Evolutionary conservation across 148 eudicot genomes (phyloP).

Genomic region (Pharnaceum exiguum): DNA sequence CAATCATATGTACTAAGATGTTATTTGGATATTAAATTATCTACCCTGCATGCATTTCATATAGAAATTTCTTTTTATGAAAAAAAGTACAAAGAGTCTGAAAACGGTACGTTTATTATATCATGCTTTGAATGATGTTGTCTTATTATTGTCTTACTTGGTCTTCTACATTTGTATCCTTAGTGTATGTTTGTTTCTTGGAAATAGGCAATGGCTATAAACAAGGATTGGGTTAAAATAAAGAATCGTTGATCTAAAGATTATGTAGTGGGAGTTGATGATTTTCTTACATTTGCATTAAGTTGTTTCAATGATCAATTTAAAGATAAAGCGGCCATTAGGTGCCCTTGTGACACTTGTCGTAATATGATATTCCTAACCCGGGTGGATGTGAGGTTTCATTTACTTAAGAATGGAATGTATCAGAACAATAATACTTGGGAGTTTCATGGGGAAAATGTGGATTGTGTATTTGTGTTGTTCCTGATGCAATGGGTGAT

Average conservation of each 20-base stretch:
- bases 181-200: background rate
- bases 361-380: background rate
- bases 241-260: background rate
- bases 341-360: slow-evolving; percentile 4
- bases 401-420: background rate
- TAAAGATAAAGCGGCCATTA: no score
- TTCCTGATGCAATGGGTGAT: background rate
- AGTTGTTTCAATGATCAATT: no score
- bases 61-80: no score
- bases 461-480: background rate
- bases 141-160: no score
- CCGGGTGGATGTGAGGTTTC: background rate
- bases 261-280: slow-evolving; percentile 4
- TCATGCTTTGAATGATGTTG: no score
- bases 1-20: no score
- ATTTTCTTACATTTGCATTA: slow-evolving; percentile 7
- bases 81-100: no score
- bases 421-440: background rate
- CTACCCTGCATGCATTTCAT: no score
- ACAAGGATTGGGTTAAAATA: slow-evolving; percentile 14
- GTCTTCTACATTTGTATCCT: no score
- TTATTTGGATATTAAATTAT: no score
- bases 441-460: slow-evolving; percentile 5
- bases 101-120: no score
- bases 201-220: background rate